Percentiles rank a stretch among this genome's conserved stretches.
phyloP scores from a whole-genome alignment of 108 stramenopile genomes.

The Hondaea fermentalgiana region DNA sequence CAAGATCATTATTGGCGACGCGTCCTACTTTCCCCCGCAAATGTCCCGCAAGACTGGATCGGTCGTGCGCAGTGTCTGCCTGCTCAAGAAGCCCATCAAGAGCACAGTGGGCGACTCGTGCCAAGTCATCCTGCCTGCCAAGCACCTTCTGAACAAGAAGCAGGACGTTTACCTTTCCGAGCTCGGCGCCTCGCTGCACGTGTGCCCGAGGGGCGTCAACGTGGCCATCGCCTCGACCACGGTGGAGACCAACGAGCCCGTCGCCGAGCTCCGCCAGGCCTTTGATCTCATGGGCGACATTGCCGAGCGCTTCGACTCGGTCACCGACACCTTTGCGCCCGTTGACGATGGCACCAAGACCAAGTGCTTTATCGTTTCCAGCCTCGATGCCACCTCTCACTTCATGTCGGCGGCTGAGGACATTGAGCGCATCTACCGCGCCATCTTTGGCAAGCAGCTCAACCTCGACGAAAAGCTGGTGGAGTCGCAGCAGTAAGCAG shows the following conservation, averaged over 20 bases:
- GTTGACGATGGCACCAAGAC: constrained; percentile 71
- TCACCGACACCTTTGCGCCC: constrained; percentile 77
- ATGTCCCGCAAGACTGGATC: constrained; percentile 69
- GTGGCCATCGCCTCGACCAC: constrained; percentile 94
- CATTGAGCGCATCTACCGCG: constrained; percentile 9
- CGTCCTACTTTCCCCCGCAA: constrained; percentile 77
- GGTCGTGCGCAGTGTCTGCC: constrained; percentile 92
- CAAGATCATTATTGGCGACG: constrained; percentile 88
- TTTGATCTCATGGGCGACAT: constrained; percentile 82
- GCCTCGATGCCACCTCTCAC: constrained; percentile 96
- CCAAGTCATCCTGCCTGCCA: constrained; percentile 96
- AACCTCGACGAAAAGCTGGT: constrained; percentile 5
- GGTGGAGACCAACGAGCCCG: constrained; percentile 77
- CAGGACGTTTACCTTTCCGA: constrained; percentile 95
- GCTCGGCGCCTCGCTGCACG: constrained; percentile 61
- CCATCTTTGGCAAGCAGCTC: constrained; percentile 15
- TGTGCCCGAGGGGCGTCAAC: constrained; percentile 75
- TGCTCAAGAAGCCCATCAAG: constrained; percentile 90
- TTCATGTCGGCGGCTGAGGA: constrained; percentile 64
- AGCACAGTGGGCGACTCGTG: constrained; percentile 62
- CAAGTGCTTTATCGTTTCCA: constrained; percentile 82
- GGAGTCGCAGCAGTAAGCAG: not conserved
- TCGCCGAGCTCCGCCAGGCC: constrained; percentile 84
- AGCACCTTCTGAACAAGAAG: constrained; percentile 73
- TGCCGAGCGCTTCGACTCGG: constrained; percentile 80